Evolutionary conservation across 768 basidiomycete species (phyloP).

Genomic region (Lactifluus subvellereus): DNA sequence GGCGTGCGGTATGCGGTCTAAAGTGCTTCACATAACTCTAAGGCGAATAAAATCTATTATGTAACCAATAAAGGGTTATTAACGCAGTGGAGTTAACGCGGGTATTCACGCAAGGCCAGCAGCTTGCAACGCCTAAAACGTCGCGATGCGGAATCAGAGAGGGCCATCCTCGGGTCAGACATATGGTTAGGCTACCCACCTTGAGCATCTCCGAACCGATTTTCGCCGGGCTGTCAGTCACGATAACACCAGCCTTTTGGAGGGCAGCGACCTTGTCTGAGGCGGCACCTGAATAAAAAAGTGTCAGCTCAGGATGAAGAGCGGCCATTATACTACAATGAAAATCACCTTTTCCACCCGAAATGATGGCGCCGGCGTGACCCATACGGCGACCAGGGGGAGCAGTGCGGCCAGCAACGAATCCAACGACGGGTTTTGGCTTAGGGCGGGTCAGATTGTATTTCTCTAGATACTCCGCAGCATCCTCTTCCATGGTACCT

Average conservation of each 20-base stretch:
- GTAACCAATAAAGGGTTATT: conserved; percentile 28
- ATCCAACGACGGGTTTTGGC: conserved; percentile 95
- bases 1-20: conserved; percentile 5
- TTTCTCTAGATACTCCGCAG: conserved; percentile 89
- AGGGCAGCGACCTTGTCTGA: conserved; percentile 90
- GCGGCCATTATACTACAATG: neutral
- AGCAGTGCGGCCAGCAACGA: conserved; percentile 97
- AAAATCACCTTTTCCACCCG: conserved; percentile 83
- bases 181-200: conserved; percentile 39
- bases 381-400: conserved; percentile 98
- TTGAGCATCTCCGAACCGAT: conserved; percentile 88
- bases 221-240: conserved; percentile 93
- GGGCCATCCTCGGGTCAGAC: neutral
- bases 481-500: conserved; percentile 99
- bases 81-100: neutral
- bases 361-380: conserved; percentile 96
- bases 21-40: conserved; percentile 9
- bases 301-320: neutral
- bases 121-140: conserved; percentile 64
- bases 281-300: conserved; percentile 60
- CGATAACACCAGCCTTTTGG: conserved; percentile 85
- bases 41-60: conserved; percentile 34
- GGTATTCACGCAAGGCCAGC: conserved; percentile 56
- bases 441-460: conserved; percentile 83
- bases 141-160: conserved; percentile 20